Evolutionary conservation across 768 basidiomycete species (phyloP).

Genomic region (Flagelloscypha sp.): DNA sequence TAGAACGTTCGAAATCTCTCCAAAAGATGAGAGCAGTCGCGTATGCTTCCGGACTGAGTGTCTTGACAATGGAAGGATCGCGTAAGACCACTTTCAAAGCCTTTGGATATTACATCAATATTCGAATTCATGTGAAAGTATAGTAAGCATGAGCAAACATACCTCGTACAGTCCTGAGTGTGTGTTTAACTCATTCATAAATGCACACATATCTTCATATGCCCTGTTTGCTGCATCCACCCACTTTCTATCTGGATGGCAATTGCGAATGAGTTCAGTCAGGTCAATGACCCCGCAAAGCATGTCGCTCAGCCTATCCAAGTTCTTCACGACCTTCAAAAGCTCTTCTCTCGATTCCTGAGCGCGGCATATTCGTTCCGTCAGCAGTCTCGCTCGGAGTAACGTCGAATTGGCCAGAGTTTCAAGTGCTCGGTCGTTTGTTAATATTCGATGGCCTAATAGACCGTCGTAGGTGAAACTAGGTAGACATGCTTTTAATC

Average conservation of each 20-base stretch:
- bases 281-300: slow-evolving; percentile 95
- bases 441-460: slow-evolving; percentile 73
- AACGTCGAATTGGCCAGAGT: slow-evolving; percentile 74
- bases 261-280: slow-evolving; percentile 87
- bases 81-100: slow-evolving; percentile 62
- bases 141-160: slow-evolving; percentile 23
- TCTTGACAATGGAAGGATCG: slow-evolving; percentile 56
- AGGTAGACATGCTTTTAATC: no score
- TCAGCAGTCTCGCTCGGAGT: slow-evolving; percentile 71
- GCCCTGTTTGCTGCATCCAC: slow-evolving; percentile 75
- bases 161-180: slow-evolving; percentile 86
- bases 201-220: slow-evolving; percentile 89
- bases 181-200: slow-evolving; percentile 96
- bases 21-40: slow-evolving; percentile 91
- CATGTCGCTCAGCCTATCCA: slow-evolving; percentile 93
- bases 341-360: slow-evolving; percentile 68
- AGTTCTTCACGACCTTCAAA: slow-evolving; percentile 84
- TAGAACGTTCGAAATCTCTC: slow-evolving; percentile 96
- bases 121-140: slow-evolving; percentile 7
- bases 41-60: slow-evolving; percentile 65
- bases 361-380: slow-evolving; percentile 73
- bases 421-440: slow-evolving; percentile 58
- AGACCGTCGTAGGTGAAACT: slow-evolving; percentile 61
- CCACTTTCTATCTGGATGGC: slow-evolving; percentile 85
- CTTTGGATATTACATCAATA: slow-evolving; percentile 32